Evolutionary conservation across 148 eudicot genomes (phyloP), one percentile per base, ranked within the genome.

Genomic region (Chenopodium quinoa): DNA sequence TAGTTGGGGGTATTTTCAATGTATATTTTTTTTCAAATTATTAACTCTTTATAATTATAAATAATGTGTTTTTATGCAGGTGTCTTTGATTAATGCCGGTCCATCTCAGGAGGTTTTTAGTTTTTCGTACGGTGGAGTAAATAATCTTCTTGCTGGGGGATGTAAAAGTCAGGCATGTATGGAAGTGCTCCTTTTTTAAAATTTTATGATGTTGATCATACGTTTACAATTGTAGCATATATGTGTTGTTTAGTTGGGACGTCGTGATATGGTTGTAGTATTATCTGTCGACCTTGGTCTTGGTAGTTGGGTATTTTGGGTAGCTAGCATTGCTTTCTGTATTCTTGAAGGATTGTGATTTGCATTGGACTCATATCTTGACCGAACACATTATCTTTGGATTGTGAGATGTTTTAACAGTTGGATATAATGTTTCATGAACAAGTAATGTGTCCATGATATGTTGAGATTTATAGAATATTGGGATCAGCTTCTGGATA

Each of bases 81-180:
- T 96, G 66, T 87, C 93, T 54, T 78, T 86, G 62, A 58, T 92
- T 73, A 85, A 76, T 83, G 91, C 95, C 69, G 99, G 98, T 54
- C 87, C 92, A 9, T 85, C 89, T 5, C 89, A 92, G 82, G 95
- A 94, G 82, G 86, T 96, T 34, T 96, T 96, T 85, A 89, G 99
- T 84, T 92, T 94, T 81, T 90, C 99, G 0, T 88, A 88, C 75
- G 92, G 91, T 47, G 95, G 91, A 46, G 83, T 75, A 0, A 86
- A 90, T 70, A 86, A 90, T 90, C 95, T 94, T 83, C 90, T 96
- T 78, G 98, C 99, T 5, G 99, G 91, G 79, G 99, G 98, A 71
- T 89, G 97, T 87, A 94, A 90, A 79, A 85, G 93, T 81, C 92
- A 92, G 98, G 99, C 94, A 81, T 62, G 80, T 56, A 78, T 73